These are phyloP conservation scores for Pyrrhoderma lamaoense DNA, from an alignment of 1,284 basidiomycete species.

Conservation along the genomic window DNA sequence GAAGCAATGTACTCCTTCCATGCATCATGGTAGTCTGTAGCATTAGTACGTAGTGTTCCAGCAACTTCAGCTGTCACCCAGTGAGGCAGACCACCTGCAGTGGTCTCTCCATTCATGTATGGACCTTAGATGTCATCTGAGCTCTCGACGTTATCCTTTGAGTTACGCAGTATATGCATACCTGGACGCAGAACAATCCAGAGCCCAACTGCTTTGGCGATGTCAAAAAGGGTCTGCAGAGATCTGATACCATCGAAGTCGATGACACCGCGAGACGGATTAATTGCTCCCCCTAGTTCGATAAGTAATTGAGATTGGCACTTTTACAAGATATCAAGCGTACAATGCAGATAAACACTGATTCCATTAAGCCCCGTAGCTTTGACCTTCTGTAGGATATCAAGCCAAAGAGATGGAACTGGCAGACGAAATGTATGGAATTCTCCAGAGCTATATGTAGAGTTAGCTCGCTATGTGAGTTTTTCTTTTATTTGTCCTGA, in stretches of 20 bases:
- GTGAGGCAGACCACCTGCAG: conserved; percentile 72
- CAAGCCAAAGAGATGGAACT: conserved; percentile 72
- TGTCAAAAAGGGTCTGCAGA: conserved; percentile 52
- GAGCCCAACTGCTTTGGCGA: conserved; percentile 37
- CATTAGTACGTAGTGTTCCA: conserved; percentile 61
- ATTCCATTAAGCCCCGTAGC: conserved; percentile 76
- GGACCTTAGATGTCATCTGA: conserved; percentile 25
- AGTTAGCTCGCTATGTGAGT: too few relatives aligned
- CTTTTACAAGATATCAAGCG: neutral
- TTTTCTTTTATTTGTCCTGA: neutral
- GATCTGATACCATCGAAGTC: conserved; percentile 67
- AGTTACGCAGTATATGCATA: conserved; percentile 7
- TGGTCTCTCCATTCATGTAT: conserved; percentile 78
- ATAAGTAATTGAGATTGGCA: conserved; percentile 8
- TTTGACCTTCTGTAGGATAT: conserved; percentile 75
- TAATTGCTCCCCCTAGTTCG: conserved; percentile 46
- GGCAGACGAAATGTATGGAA: conserved; percentile 81
- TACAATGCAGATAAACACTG: conserved; percentile 62
- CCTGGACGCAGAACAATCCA: conserved; percentile 42
- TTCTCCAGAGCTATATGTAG: conserved; percentile 42
- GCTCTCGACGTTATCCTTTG: neutral
- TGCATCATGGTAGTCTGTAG: conserved; percentile 55
- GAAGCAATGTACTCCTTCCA: conserved; percentile 67
- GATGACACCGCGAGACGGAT: conserved; percentile 66
- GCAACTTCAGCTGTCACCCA: conserved; percentile 68